A percentile compares a stretch with the other conserved stretches of the same genome.
Evolutionary conservation across 495 filamentous ascomycete genomes (phyloP).

Genomic region (Mytilinidion resinicola): DNA sequence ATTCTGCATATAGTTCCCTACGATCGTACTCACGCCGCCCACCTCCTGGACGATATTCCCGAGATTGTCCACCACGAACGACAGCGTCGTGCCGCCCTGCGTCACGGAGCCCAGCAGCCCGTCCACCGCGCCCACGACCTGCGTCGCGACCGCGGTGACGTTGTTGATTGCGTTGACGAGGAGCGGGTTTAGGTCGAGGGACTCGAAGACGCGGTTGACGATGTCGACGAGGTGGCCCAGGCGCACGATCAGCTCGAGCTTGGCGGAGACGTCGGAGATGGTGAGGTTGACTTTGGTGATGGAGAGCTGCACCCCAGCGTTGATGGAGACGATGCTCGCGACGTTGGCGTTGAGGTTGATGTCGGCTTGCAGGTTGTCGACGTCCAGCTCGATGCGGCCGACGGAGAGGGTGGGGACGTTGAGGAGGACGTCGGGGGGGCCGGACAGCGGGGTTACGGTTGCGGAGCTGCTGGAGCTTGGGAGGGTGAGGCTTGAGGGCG

Average conservation of each 20-base stretch:
- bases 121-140: slow-evolving; percentile 49
- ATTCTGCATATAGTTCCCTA: slow-evolving; percentile 49
- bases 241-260: slow-evolving; percentile 51
- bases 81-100: slow-evolving; percentile 45
- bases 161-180: slow-evolving; percentile 49
- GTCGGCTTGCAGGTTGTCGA: slow-evolving; percentile 49
- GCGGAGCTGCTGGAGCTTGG: not conserved
- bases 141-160: slow-evolving; percentile 43
- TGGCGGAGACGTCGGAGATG: slow-evolving; percentile 49
- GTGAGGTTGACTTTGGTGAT: slow-evolving; percentile 53
- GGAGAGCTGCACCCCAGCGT: slow-evolving; percentile 48
- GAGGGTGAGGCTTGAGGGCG: not conserved
- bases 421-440: slow-evolving; percentile 48
- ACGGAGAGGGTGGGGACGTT: slow-evolving; percentile 50
- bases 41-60: slow-evolving; percentile 55
- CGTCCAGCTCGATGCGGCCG: slow-evolving; percentile 49
- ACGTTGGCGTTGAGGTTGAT: slow-evolving; percentile 52
- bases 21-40: slow-evolving; percentile 43
- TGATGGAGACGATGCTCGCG: slow-evolving; percentile 48
- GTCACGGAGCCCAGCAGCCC: slow-evolving; percentile 49
- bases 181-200: slow-evolving; percentile 51
- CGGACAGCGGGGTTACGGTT: slow-evolving; percentile 1
- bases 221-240: slow-evolving; percentile 53
- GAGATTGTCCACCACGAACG: slow-evolving; percentile 53
- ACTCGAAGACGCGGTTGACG: slow-evolving; percentile 50